Evolutionary conservation across 345 rosid species (phyloP).

Genomic region (Eucalyptus erythrocorys): DNA sequence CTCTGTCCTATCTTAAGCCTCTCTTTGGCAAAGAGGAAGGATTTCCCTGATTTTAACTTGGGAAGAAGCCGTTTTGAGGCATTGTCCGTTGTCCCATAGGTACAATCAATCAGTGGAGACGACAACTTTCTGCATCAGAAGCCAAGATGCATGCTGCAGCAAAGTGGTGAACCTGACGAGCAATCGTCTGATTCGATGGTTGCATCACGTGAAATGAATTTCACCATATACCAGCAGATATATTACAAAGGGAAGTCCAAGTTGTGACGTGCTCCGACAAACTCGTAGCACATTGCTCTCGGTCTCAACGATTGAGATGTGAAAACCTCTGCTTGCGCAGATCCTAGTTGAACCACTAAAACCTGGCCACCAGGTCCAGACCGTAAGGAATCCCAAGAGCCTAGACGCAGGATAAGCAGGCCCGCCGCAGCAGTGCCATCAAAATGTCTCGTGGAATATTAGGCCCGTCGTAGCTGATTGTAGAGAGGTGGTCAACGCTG

Average conservation of each 20-base stretch:
- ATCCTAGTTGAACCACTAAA: not conserved
- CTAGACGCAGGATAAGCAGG: not conserved
- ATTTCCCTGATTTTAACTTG: not conserved
- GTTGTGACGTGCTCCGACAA: not conserved
- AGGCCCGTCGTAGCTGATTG: too few relatives aligned
- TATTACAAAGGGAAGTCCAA: not conserved
- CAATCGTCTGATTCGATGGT: not conserved
- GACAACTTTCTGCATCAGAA: not conserved
- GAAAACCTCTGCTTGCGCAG: not conserved
- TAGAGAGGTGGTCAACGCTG: too few relatives aligned
- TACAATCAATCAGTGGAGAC: not conserved
- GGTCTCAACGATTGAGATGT: not conserved
- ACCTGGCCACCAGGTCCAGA: not conserved
- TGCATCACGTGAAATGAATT: not conserved
- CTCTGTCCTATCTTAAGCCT: not conserved
- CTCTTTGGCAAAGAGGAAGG: not conserved
- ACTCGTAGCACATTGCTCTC: not conserved
- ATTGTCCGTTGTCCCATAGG: not conserved
- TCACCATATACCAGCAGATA: not conserved
- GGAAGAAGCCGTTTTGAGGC: not conserved
- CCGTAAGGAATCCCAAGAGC: not conserved
- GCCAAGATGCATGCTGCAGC: not conserved
- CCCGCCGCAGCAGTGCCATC: not conserved
- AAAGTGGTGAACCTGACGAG: not conserved
- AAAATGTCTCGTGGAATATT: not conserved